Evolutionary conservation across 148 eudicot species (phyloP), one percentile per base, ranked within the genome.

Genomic region (Chenopodium album): DNA sequence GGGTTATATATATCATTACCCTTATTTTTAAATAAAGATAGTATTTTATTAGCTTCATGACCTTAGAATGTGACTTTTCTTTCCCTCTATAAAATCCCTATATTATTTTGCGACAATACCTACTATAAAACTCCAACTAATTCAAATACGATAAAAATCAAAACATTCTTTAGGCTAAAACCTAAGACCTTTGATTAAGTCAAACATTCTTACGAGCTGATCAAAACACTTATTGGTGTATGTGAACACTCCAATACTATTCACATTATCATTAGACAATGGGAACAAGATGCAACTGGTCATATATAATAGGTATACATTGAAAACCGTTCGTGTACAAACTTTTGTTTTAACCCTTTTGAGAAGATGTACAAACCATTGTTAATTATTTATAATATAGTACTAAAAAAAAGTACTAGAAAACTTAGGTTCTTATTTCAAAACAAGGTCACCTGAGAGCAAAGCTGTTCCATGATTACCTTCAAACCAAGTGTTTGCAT

Each of bases 391-490:
- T 48, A 41, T 41, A 41, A 41, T 41, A 41, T 41, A 37, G 44
- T 41, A 41, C 44, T 0, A 23, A 0, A 0, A n/a, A 16, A 9
- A 41, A 60, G 14, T 76, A 76, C 17, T n/a, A 29, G 44, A 4
- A 23, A 78, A 78, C 32, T 28, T 68, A 48, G 28, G 70, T 69
- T 34, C 29, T 76, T 19, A 82, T 68, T 54, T 41, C 54, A 47
- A 73, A 67, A 72, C 76, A 13, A 81, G 71, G 77, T 80, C 82
- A 73, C 82, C 68, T 69, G 66, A 76, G 84, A 62, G 44, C 76
- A 82, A 60, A 76, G 78, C 26, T 77, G 13, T 64, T 75, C 28
- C n/a, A 83, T 83, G 60, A 83, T 83, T 73, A 65, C 82, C 46
- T 66, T 20, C 82, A 78, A 78, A 78, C 47, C 71, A 46, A 82